Conservation (phyloP, 495 filamentous ascomycete species). For the Penicillium desertorum region DNA sequence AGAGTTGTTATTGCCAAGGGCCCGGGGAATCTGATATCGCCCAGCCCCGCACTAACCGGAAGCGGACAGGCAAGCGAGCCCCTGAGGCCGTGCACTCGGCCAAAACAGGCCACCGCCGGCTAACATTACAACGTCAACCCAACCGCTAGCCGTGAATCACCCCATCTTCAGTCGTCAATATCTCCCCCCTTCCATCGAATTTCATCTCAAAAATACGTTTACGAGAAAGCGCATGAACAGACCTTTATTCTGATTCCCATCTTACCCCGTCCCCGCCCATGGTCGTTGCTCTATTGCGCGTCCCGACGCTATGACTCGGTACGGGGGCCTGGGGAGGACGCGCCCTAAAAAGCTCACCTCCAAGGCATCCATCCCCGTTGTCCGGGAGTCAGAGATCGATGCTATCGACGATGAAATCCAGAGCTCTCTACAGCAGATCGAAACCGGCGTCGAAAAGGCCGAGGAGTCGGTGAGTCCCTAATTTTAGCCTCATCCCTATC, state of each 20-base stretch:
- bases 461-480: constrained; percentile 88
- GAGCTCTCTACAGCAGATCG: constrained; percentile 71
- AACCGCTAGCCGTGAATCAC: constrained; percentile 47
- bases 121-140: constrained; percentile 65
- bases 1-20: constrained; percentile 12
- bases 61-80: constrained; percentile 47
- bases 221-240: constrained; percentile 55
- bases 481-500: constrained; percentile 43
- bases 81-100: constrained; percentile 50
- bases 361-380: constrained; percentile 79
- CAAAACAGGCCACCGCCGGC: constrained; percentile 47
- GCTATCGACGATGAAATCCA: constrained; percentile 65
- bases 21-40: constrained; percentile 46
- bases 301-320: constrained; percentile 69
- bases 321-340: constrained; percentile 54
- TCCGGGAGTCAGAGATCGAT: constrained; percentile 89
- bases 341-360: constrained; percentile 89
- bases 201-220: constrained; percentile 57
- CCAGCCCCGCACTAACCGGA: constrained; percentile 50
- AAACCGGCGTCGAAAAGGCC: constrained; percentile 92
- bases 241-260: constrained; percentile 45
- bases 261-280: constrained; percentile 44
- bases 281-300: constrained; percentile 47
- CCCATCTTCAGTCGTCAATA: constrained; percentile 58
- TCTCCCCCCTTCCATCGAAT: constrained; percentile 47